Evolutionary conservation across 306 rosid genomes (phyloP).

Genomic region (Gastrolobium bilobum): DNA sequence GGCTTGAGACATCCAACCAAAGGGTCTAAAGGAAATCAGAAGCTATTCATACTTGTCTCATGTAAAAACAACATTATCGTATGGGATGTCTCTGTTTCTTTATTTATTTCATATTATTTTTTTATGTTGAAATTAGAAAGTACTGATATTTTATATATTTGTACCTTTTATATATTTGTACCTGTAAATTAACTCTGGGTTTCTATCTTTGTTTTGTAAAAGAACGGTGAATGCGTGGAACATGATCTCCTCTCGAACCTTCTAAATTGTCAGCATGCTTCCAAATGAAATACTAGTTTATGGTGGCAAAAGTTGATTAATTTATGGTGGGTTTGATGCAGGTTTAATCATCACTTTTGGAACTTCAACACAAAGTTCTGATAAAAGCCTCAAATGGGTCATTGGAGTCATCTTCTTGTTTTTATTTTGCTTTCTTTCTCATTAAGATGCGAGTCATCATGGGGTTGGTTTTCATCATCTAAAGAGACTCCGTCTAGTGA

Average conservation of each 20-base stretch:
- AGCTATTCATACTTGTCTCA: neutral
- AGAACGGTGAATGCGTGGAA: neutral
- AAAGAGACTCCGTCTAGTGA: slow-evolving; percentile 46
- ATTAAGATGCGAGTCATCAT: slow-evolving; percentile 60
- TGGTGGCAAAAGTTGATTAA: neutral
- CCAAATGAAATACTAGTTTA: neutral
- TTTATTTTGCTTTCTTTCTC: slow-evolving; percentile 45
- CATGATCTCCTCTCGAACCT: neutral
- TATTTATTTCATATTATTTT: neutral
- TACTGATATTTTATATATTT: neutral
- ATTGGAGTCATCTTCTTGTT: slow-evolving; percentile 37
- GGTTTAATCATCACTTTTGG: slow-evolving; percentile 14
- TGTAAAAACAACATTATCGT: neutral
- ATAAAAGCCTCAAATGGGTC: slow-evolving; percentile 52
- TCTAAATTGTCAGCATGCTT: neutral
- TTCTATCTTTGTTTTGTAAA: neutral
- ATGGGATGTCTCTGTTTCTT: slow-evolving; percentile 5
- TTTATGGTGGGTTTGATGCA: slow-evolving; percentile 38
- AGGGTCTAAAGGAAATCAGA: neutral
- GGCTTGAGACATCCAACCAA: neutral
- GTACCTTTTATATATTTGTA: neutral
- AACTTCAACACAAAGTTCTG: neutral
- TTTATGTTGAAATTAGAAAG: neutral
- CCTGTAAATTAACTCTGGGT: neutral
- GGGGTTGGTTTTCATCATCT: slow-evolving; percentile 77